Base-by-base conservation (phyloP, 306 rosid species). In the Crataegus laevigata region DNA sequence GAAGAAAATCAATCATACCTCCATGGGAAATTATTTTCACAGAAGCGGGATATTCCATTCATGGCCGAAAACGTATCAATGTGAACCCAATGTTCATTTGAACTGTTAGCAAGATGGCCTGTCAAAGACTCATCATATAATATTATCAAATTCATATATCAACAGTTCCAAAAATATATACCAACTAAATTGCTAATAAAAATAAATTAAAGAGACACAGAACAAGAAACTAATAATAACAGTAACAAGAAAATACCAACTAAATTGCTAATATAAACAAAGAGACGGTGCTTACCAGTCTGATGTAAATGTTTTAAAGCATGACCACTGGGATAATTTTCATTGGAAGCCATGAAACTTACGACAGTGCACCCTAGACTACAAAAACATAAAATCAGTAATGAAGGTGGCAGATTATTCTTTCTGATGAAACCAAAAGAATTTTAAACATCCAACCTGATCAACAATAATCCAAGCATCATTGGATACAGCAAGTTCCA, bases 61-160 rank as follows among this genome's bases (percentile, higher is more conserved):
- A 94, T 94, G 79, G 98, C 96, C 61, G 98, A 94, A 85, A 82
- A 94, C n/a, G 97, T 80, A 83, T 94, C 98, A 81, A 94, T 91
- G 77, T 91, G 97, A 75, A 94, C 91, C 93, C 86, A 87, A 59
- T 63, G 87, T 79, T 88, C 93, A 66, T 72, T 69, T 36, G 86
- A 76, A 67, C 71, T 77, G 79, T 81, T 74, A 38, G 84, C 84
- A 73, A 77, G 75, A 77, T 54, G 69, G 54, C 94, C 97, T 91
- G 89, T 65, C 40, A 78, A 66, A 85, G 76, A 6, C 68, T n/a
- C 75, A 4, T 78, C 36, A 78, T 43, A 73, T 47, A 30, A 65
- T 25, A 30, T 18, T 60, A 47, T 45, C 43, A 14, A 18, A 11
- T 11, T 42, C 25, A 63, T 21, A 61, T 26, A 4, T 29, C 29